Conservation (phyloP, 768 basidiomycete genomes). For the Cystofilobasidium capitatum region DNA sequence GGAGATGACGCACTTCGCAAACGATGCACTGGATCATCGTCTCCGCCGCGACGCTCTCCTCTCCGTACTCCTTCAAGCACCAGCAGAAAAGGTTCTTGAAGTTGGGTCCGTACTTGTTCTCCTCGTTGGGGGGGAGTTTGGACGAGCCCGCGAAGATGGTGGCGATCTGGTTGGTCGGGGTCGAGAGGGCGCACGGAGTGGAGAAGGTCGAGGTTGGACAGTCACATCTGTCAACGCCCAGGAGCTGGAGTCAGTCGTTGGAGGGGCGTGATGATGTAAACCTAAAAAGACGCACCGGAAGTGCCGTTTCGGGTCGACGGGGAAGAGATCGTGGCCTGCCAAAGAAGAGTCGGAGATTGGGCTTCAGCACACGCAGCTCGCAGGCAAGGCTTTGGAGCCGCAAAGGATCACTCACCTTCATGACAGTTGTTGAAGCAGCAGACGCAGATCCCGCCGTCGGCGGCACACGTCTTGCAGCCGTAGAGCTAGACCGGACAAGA, state of each 20-base stretch:
- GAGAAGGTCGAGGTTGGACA: neutral
- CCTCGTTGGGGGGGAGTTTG: neutral
- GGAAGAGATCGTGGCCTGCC: constrained; percentile 2
- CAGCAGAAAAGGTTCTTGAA: neutral
- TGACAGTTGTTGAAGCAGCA: neutral
- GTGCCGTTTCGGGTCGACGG: neutral
- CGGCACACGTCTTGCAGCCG: constrained; percentile 6
- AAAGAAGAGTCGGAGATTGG: neutral
- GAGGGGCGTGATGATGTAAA: too few species aligned
- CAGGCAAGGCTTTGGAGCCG: neutral
- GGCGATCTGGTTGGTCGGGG: neutral
- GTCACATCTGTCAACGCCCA: neutral
- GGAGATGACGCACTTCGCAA: constrained; percentile 4
- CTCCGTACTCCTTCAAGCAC: constrained; percentile 2
- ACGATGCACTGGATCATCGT: constrained; percentile 8
- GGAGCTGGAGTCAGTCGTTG: too few species aligned
- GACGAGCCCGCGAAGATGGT: neutral
- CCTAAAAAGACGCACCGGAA: neutral
- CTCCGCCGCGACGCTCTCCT: neutral
- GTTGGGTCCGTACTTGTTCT: neutral
- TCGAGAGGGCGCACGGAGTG: neutral
- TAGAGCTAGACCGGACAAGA: neutral
- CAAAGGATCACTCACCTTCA: neutral
- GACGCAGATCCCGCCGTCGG: neutral
- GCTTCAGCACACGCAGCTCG: too few species aligned